A percentile compares a stretch with the other conserved stretches of the same genome.
These are phyloP conservation scores for Sporothrix schenckii DNA, from an alignment of 2,329 filamentous ascomycete genomes.

Conservation along the genomic window DNA sequence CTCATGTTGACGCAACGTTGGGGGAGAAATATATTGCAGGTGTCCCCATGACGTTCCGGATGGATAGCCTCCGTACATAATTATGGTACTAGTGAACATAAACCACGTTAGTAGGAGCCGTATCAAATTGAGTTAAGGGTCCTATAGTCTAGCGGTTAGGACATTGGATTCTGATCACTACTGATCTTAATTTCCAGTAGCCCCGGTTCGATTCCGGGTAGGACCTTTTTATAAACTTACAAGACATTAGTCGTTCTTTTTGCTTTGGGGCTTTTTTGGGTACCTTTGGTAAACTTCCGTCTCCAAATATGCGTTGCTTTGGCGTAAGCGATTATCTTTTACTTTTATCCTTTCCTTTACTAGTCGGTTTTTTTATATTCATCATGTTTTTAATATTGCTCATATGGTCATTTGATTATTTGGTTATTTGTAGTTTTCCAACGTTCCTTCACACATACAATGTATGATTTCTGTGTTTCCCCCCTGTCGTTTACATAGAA, in stretches of 20 bases:
- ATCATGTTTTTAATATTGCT: too few species aligned
- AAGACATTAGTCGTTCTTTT: not conserved
- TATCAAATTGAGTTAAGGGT: not conserved
- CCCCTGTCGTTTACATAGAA: too few species aligned
- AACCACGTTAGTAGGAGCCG: not conserved
- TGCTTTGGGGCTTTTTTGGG: not conserved
- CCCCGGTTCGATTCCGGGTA: constrained; percentile 31
- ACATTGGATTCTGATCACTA: constrained; percentile 31
- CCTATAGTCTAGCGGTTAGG: constrained; percentile 32
- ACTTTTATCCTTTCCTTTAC: too few species aligned
- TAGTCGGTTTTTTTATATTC: too few species aligned
- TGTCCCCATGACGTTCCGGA: too few species aligned
- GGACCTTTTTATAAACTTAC: not conserved
- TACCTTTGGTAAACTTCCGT: not conserved
- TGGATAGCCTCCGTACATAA: not conserved
- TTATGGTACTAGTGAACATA: not conserved
- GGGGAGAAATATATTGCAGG: not conserved
- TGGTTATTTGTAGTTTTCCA: too few species aligned
- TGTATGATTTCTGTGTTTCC: too few species aligned
- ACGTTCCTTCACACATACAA: too few species aligned
- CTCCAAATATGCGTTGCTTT: too few species aligned
- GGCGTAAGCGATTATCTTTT: too few species aligned
- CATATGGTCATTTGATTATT: too few species aligned
- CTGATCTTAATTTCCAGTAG: constrained; percentile 23
- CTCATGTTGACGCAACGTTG: not conserved